Evolutionary conservation across 129 eudicot species (phyloP).

Genomic region (Cynara cardunculus): DNA sequence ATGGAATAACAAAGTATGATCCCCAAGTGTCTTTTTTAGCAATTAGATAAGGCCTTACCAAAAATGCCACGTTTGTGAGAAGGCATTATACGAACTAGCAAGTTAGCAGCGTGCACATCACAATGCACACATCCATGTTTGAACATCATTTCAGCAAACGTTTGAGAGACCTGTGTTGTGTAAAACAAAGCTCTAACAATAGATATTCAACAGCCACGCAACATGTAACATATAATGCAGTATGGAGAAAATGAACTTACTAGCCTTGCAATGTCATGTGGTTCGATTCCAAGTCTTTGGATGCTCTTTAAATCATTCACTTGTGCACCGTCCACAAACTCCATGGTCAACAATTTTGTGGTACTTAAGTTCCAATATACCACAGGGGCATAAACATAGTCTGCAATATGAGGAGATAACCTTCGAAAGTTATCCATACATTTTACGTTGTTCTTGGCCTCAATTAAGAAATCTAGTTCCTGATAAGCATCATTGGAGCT

Average conservation of each 20-base stretch:
- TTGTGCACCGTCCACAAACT: slow-evolving; percentile 76
- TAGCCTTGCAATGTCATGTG: slow-evolving; percentile 69
- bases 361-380: slow-evolving; percentile 79
- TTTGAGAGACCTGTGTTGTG: slow-evolving; percentile 60
- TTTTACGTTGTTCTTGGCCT: slow-evolving; percentile 90
- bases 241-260: slow-evolving; percentile 42
- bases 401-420: slow-evolving; percentile 90
- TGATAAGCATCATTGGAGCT: slow-evolving; percentile 48
- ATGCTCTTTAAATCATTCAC: slow-evolving; percentile 67
- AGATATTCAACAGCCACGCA: not conserved
- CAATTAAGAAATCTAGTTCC: slow-evolving; percentile 91
- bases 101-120: slow-evolving; percentile 91
- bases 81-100: slow-evolving; percentile 78
- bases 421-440: slow-evolving; percentile 91
- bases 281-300: slow-evolving; percentile 54
- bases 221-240: slow-evolving; percentile 7
- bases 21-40: not conserved
- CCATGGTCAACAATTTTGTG: slow-evolving; percentile 87
- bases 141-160: slow-evolving; percentile 96
- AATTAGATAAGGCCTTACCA: slow-evolving; percentile 40
- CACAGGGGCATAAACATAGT: slow-evolving; percentile 70
- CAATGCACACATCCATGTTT: slow-evolving; percentile 99
- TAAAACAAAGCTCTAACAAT: not conserved
- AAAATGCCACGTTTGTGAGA: slow-evolving; percentile 43
- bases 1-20: not conserved